A percentile compares a stretch with the other conserved stretches of the same genome.
These are phyloP conservation scores for Camelina neglecta DNA, from an alignment of 345 rosid species.

Conservation along the genomic window DNA sequence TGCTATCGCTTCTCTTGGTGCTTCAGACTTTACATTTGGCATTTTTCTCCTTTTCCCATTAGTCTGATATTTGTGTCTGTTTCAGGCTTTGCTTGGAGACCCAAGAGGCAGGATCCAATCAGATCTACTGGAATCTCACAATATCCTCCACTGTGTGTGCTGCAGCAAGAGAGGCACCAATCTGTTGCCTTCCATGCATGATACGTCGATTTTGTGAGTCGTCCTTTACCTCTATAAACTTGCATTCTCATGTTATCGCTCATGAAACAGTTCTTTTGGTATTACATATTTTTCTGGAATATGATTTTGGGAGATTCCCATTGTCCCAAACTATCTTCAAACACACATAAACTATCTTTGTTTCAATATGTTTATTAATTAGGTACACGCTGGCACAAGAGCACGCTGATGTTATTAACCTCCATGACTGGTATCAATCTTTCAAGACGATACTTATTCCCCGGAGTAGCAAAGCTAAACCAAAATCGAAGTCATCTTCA, in stretches of 20 bases:
- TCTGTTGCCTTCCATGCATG: conserved; percentile 74
- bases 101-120: conserved; percentile 86
- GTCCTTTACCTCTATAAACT: conserved; percentile 6
- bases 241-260: conserved; percentile 17
- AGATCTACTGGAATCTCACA: conserved; percentile 78
- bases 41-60: not conserved
- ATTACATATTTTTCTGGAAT: not conserved
- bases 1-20: conserved; percentile 24
- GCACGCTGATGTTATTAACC: conserved; percentile 87
- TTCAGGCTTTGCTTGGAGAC: conserved; percentile 88
- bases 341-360: not conserved
- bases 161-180: conserved; percentile 55
- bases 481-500: conserved; percentile 58
- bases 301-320: conserved; percentile 16
- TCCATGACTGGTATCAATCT: conserved; percentile 94
- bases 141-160: conserved; percentile 68
- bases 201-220: conserved; percentile 87
- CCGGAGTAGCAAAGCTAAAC: conserved; percentile 54
- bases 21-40: conserved; percentile 14
- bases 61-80: conserved; percentile 21
- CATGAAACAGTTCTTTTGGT: not conserved
- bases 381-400: conserved; percentile 87
- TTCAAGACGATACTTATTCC: conserved; percentile 63
- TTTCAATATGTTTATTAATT: conserved; percentile 12
- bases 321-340: conserved; percentile 12